These are phyloP conservation scores for Paraconiothyrium brasiliense DNA, from an alignment of 2,329 filamentous ascomycete genomes.

Conservation along the genomic window DNA sequence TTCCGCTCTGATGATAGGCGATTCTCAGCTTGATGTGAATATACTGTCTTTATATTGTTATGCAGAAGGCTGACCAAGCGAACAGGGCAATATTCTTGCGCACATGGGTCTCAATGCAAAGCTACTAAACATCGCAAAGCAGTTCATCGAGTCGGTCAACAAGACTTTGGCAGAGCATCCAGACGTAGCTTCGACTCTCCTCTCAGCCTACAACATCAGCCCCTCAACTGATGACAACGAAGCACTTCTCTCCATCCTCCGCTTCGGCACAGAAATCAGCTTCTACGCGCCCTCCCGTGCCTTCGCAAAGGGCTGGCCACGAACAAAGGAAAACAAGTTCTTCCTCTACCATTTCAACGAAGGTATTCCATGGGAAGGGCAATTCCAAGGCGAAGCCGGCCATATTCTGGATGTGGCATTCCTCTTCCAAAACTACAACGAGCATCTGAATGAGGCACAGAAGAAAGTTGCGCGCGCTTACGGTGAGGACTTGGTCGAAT, in stretches of 20 bases:
- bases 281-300: conserved; percentile 57
- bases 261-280: conserved; percentile 57
- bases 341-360: conserved; percentile 49
- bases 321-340: conserved; percentile 35
- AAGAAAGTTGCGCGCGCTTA: conserved; percentile 34
- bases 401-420: conserved; percentile 47
- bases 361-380: conserved; percentile 47
- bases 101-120: conserved; percentile 35
- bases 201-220: conserved; percentile 54
- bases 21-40: conserved; percentile 58
- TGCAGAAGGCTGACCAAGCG: conserved; percentile 4
- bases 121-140: conserved; percentile 42
- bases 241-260: conserved; percentile 54
- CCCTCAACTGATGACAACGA: conserved; percentile 50
- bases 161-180: conserved; percentile 38
- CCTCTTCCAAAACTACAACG: conserved; percentile 48
- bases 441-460: conserved; percentile 33
- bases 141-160: conserved; percentile 47
- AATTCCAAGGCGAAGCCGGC: conserved; percentile 44
- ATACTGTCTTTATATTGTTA: background rate
- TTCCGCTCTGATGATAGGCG: conserved; percentile 58
- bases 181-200: conserved; percentile 30
- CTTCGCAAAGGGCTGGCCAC: conserved; percentile 51
- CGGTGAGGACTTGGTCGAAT: conserved; percentile 44
- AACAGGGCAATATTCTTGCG: conserved; percentile 38